Evolutionary conservation across 495 filamentous ascomycete genomes (phyloP).

Genomic region (Aspergillus cavernicola): DNA sequence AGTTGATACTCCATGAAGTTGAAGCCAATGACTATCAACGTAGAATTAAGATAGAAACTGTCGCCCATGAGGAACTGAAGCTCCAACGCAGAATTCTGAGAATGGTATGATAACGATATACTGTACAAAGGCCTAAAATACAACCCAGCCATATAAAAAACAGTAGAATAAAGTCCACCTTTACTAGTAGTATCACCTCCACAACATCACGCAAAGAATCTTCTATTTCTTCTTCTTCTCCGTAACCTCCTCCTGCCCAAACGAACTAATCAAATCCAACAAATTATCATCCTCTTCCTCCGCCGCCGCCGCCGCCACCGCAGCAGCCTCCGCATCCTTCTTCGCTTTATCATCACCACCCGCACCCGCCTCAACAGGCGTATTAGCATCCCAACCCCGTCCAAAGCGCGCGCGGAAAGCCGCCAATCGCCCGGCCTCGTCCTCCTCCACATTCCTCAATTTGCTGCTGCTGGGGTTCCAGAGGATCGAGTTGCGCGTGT

Average conservation of each 20-base stretch:
- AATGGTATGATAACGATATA: conserved; percentile 19
- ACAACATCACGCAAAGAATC: no score
- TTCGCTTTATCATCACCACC: not conserved
- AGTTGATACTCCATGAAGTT: not conserved
- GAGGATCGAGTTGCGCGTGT: conserved; percentile 79
- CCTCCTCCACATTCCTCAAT: conserved; percentile 82
- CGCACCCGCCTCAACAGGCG: conserved; percentile 23
- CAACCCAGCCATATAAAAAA: conserved; percentile 8
- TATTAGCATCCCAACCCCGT: conserved; percentile 69
- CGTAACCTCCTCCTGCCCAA: conserved; percentile 40
- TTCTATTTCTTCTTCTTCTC: conserved; percentile 30
- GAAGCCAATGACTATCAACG: not conserved
- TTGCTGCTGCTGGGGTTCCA: conserved; percentile 84
- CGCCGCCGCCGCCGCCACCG: conserved; percentile 24
- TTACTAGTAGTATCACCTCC: no score
- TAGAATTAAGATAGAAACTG: not conserved
- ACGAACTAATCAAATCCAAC: conserved; percentile 68
- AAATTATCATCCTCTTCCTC: conserved; percentile 55
- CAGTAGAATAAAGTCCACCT: conserved; percentile 3
- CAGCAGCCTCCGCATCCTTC: conserved; percentile 27
- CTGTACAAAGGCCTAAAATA: conserved; percentile 16
- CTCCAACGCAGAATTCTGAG: not conserved
- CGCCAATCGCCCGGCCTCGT: conserved; percentile 87
- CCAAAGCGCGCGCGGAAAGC: conserved; percentile 85
- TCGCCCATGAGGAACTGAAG: no score